A percentile compares a stretch with the other conserved stretches of the same genome.
These are phyloP conservation scores for Xenoacremonium recifei DNA, from an alignment of 2,329 filamentous ascomycete genomes.

Conservation along the genomic window DNA sequence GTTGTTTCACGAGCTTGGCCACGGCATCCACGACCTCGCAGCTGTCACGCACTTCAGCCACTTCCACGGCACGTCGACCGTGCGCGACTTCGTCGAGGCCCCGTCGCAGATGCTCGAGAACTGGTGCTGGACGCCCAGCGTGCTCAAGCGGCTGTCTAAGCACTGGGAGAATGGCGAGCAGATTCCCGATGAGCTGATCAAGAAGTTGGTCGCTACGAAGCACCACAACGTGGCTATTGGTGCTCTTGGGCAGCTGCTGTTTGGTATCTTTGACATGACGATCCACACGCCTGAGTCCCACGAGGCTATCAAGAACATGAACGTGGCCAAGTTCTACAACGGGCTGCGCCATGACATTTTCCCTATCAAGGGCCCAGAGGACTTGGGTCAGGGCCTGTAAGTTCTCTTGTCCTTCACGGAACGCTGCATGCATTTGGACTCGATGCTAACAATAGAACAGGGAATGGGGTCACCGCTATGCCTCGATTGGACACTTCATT, in stretches of 20 bases:
- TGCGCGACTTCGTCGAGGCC: constrained; percentile 69
- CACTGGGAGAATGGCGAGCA: constrained; percentile 70
- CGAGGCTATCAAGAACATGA: constrained; percentile 63
- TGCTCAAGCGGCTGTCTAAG: constrained; percentile 64
- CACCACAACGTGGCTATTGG: constrained; percentile 79
- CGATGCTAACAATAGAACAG: constrained; percentile 35
- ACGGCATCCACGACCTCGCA: constrained; percentile 69
- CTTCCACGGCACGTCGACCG: constrained; percentile 66
- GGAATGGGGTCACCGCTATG: constrained; percentile 74
- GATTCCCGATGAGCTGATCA: constrained; percentile 73
- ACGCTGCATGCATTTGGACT: background rate
- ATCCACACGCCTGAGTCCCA: constrained; percentile 71
- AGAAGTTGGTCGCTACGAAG: constrained; percentile 73
- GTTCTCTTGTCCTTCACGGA: constrained; percentile 20
- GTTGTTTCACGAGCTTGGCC: constrained; percentile 75
- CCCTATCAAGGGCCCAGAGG: constrained; percentile 73
- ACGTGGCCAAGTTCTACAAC: constrained; percentile 70
- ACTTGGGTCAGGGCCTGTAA: constrained; percentile 55
- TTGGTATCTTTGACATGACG: constrained; percentile 82
- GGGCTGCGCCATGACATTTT: constrained; percentile 68
- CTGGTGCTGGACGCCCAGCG: constrained; percentile 70
- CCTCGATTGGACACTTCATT: constrained; percentile 79
- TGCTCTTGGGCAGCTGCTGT: constrained; percentile 76
- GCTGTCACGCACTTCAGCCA: constrained; percentile 61
- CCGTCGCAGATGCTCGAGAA: constrained; percentile 74